Conservation (phyloP, 2,329 filamentous ascomycete genomes). For the Epicoccum nigrum region DNA sequence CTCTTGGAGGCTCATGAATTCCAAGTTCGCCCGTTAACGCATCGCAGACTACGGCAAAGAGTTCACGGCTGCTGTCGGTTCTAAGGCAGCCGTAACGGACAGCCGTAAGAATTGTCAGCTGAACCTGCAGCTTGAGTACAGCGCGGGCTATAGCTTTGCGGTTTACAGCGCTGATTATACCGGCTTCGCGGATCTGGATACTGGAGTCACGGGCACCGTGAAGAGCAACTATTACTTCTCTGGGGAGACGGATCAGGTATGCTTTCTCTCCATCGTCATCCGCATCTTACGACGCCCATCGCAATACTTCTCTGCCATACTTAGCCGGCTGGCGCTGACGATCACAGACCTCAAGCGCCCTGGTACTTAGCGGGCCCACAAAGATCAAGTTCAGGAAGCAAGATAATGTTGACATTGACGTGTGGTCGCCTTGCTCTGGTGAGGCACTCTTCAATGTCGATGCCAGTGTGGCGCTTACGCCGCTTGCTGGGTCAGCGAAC, state of each 20-base stretch:
- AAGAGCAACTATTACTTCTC: constrained; percentile 48
- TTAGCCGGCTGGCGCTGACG: background rate
- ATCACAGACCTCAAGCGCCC: constrained; percentile 11
- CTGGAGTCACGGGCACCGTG: constrained; percentile 43
- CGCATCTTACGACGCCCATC: background rate
- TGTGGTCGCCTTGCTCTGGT: constrained; percentile 42
- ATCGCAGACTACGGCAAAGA: constrained; percentile 35
- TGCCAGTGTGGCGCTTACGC: constrained; percentile 38
- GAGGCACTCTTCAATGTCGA: constrained; percentile 40
- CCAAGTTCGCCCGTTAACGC: background rate
- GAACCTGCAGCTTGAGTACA: constrained; percentile 42
- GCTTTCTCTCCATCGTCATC: background rate
- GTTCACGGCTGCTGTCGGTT: constrained; percentile 42
- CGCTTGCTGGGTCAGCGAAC: constrained; percentile 23
- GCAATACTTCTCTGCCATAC: too few species aligned
- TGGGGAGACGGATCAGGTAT: constrained; percentile 35
- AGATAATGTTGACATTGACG: constrained; percentile 43
- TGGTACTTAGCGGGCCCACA: constrained; percentile 45
- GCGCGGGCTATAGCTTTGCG: constrained; percentile 46
- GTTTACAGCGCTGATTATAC: constrained; percentile 45
- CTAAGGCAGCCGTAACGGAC: constrained; percentile 27
- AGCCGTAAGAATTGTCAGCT: constrained; percentile 49
- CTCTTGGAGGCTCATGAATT: too few species aligned
- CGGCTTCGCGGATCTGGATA: constrained; percentile 45
- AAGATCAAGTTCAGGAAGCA: constrained; percentile 53